Base-by-base conservation (phyloP, 73 alveolate genomes). In the Blepharisma japonicum region DNA sequence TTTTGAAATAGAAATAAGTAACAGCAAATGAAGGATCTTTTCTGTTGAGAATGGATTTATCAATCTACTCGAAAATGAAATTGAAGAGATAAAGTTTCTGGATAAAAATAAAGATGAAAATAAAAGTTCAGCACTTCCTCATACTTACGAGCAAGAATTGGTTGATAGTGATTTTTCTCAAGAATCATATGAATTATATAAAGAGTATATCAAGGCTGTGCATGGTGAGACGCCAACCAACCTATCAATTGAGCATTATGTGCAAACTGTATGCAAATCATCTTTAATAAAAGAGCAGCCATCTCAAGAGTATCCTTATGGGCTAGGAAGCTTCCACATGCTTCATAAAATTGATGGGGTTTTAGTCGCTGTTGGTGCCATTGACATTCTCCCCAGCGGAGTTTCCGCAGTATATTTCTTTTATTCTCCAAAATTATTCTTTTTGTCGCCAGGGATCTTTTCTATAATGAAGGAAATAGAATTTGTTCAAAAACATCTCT, bases 381-480 rank as follows among this genome's bases (percentile, higher is more conserved):
- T 77, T 7, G 99, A 96, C 70, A 81, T 96, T 18, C 74, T 92
- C 38, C 97, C 97, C 7, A 66, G 56, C 20, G 80, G 84, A 9
- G 53, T 87, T n/a, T 81, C 87, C 55, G 83, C 94, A 56, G 94
- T 77, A 0, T 96, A 92, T 88, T 94, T 92, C 71, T 88, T 88
- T 77, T 96, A 95, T 85, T 98, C 95, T 51, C 97, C 98, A 45
- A 95, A 93, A 61, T 93, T 77, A 86, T 76, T 81, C 42, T 92
- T 89, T 79, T 84, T 94, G 27, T 86, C 92, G 56, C 68, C 91
- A 53, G 99, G 99, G 11, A 90, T 89, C 55, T 78, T 90, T 39
- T 91, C 97, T 14, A 96, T 92, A n/a, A 78, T 96, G 27, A 78
- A 92, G 55, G 99, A 96, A 89, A 85, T 96, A 32, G 97, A 96